These are phyloP conservation scores for Boletus reticuloceps DNA, from an alignment of 768 basidiomycete genomes.

Conservation along the genomic window DNA sequence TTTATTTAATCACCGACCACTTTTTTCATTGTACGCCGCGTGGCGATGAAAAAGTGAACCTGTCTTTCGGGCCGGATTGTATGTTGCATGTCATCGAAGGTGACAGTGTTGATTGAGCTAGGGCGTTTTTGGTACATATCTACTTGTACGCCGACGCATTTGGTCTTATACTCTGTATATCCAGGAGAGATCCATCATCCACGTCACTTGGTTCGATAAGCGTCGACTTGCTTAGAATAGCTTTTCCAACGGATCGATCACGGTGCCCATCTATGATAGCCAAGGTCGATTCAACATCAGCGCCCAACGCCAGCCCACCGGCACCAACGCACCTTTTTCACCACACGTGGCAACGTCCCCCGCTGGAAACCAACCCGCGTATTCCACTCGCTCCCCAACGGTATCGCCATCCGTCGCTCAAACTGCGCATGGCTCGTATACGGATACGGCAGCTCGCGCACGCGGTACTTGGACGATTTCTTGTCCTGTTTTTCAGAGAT, in stretches of 20 bases:
- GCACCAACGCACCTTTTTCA: conserved; percentile 65
- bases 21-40: background rate
- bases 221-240: conserved; percentile 25
- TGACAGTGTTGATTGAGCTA: no score
- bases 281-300: no score
- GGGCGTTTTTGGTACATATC: no score
- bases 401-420: conserved; percentile 77
- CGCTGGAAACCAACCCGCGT: conserved; percentile 81
- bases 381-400: conserved; percentile 92
- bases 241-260: conserved; percentile 70
- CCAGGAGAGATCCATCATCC: no score
- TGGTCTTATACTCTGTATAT: no score
- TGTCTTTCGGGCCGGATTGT: no score
- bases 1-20: conserved; percentile 22
- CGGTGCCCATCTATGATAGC: conserved; percentile 56
- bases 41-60: background rate
- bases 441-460: conserved; percentile 91
- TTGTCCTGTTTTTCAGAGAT: conserved; percentile 95
- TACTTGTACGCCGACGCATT: no score
- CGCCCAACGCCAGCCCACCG: no score
- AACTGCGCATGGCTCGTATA: conserved; percentile 94
- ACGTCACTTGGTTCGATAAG: no score
- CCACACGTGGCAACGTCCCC: conserved; percentile 79
- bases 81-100: no score
- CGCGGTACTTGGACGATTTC: conserved; percentile 85